Conservation (phyloP, 345 rosid species). For the Rhodamnia argentea region DNA sequence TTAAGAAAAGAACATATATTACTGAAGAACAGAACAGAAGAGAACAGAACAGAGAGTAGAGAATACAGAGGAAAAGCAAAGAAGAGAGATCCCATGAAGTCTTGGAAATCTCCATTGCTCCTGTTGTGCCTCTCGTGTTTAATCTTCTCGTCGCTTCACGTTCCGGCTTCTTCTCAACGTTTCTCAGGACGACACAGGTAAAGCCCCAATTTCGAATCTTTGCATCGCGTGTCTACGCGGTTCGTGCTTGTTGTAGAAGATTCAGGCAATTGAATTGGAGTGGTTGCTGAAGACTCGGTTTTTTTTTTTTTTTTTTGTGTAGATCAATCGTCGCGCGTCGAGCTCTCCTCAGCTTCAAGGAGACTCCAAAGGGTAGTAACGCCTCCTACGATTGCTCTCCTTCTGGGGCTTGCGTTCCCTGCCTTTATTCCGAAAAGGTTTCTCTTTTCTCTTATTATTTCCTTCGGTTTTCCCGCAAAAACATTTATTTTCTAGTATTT, state of each 20-base stretch:
- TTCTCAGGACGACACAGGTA: not conserved
- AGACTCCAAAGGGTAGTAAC: slow-evolving; percentile 54
- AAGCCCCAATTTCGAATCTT: not conserved
- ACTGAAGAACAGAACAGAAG: not conserved
- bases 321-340: slow-evolving; percentile 27
- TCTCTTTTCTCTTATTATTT: not conserved
- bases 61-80: not conserved
- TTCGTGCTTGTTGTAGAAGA: not conserved
- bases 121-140: not conserved
- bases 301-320: not conserved
- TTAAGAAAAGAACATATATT: not conserved
- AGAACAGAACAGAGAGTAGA: not conserved
- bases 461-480: not conserved
- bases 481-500: not conserved
- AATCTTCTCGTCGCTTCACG: not conserved
- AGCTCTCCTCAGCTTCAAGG: slow-evolving; percentile 53
- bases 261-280: not conserved
- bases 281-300: not conserved
- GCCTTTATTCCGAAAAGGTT: slow-evolving; percentile 83
- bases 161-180: not conserved
- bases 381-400: slow-evolving; percentile 72
- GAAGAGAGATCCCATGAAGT: not conserved
- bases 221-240: not conserved
- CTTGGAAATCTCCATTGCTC: not conserved
- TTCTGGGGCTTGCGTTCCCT: slow-evolving; percentile 86